Base-by-base conservation (phyloP, 177 flowering plant genomes). In the Vitis hybrid region DNA sequence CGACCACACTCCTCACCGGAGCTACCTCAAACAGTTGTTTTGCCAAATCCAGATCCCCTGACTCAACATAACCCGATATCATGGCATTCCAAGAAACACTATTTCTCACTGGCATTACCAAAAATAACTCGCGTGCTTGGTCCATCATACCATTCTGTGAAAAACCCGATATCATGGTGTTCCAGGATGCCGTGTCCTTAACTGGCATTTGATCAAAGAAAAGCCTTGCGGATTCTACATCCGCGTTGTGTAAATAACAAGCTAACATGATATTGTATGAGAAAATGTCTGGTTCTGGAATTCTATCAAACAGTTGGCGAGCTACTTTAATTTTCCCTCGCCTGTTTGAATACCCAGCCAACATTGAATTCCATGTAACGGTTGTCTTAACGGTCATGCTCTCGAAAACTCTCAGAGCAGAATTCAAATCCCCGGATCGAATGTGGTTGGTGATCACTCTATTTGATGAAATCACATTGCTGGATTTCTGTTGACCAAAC, bases 131-230 rank as follows among this genome's bases (percentile, higher is more conserved):
- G 2, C 55, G 56, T 1, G 87, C 90, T 69, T 77, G 61, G 10
- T 3, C 67, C 88, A 87, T 81, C 61, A 60, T 69, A 57, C 82
- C 83, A 15, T 60, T 70, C 62, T 64, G 77, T 0, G 73, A 75
- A 65, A 76, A 82, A 39, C 87, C 87, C 12, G 90, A 72, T 6
- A 86, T 77, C 86, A 86, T 76, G 4, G 88, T 80, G 48, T 85
- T 87, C 88, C 90, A 83, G 2, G 87, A 83, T 5, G 84, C 88
- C 0, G 50, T 53, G 53, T 87, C 88, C 62, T 74, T 87, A 15
- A 75, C 51, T 18, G 81, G 83, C 67, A 87, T 82, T 15, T 3
- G 4, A 16, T 75, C 51, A 67, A 85, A 87, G 71, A 85, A 85
- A 62, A 19, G 64, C 60, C 53, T 7, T 15, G 88, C 85, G 6